phyloP scores from a whole-genome alignment of 78 protist genomes.

The Neovahlkampfia damariscottae region DNA sequence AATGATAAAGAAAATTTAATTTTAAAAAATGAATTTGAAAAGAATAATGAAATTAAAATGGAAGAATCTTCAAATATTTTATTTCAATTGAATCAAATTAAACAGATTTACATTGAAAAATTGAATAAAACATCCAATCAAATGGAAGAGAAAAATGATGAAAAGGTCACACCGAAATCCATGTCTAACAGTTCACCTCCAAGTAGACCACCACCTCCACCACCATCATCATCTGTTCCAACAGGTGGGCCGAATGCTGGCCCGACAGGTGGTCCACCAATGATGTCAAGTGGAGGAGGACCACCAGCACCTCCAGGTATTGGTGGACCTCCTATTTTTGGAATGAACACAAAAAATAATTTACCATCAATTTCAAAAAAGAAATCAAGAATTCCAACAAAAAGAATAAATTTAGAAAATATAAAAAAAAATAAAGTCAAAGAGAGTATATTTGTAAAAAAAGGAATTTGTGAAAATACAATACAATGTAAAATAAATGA shows the following conservation, averaged over 20 bases:
- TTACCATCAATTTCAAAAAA: not conserved
- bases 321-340: not conserved
- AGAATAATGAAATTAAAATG: no score
- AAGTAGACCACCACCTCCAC: not conserved
- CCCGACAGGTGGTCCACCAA: not conserved
- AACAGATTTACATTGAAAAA: no score
- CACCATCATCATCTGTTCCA: no score
- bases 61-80: no score
- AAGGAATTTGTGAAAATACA: not conserved
- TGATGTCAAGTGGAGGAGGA: not conserved
- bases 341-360: not conserved
- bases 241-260: not conserved
- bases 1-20: no score
- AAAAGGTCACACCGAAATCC: no score
- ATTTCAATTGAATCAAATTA: no score
- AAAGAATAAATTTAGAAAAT: not conserved
- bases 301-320: slow-evolving; percentile 2
- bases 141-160: no score
- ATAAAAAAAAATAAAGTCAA: not conserved
- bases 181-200: no score
- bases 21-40: no score
- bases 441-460: not conserved
- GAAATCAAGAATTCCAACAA: not conserved
- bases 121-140: no score
- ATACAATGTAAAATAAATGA: not conserved